Evolutionary conservation across 305 asterid species (phyloP), one percentile per base, ranked within the genome.

Genomic region (Fraxinus angustifolia): DNA sequence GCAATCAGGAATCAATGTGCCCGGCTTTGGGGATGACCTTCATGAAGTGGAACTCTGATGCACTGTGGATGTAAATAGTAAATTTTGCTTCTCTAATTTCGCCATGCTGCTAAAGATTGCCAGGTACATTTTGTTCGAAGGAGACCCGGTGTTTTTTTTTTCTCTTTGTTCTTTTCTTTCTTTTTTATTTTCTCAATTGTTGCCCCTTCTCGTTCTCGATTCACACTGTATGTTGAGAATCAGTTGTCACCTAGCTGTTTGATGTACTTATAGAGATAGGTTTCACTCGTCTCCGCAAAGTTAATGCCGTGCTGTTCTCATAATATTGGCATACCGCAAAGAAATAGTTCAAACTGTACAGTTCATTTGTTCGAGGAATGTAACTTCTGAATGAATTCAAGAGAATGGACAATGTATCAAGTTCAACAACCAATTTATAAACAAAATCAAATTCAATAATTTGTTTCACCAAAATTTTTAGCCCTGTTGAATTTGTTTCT

Each of bases 21-120:
- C 92, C 67, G 83, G 89, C 79, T 81, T 67, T 17, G 89, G 90
- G 72, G 94, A 88, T 33, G 92, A 89, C 42, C 89, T 91, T 48
- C 92, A 89, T 17, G 97, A 94, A 83, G 98, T 94, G 65, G 96
- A 94, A 83, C 91, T 92, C 60, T 94, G 91, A 92, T 79, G 77
- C 50, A 75, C 68, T 58, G 79, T 68, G 82, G 86, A 83, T 89
- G 89, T 91, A 88, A 31, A 87, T 89, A 87, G 75, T 77, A 84
- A 86, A 76, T 83, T 85, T 78, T 85, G 84, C 73, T 67, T 28
- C 38, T 67, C 73, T 67, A 67, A 67, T 28, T 11, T 67, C 11
- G 0, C 86, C 79, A 87, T 83, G 76, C 84, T 78, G 81, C 86
- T 83, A 3, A 40, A 75, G 76, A 78, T 82, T 62, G 75, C 81